Evolutionary conservation across 2,329 filamentous ascomycete genomes (phyloP).

Genomic region (Penicillium nordicum): DNA sequence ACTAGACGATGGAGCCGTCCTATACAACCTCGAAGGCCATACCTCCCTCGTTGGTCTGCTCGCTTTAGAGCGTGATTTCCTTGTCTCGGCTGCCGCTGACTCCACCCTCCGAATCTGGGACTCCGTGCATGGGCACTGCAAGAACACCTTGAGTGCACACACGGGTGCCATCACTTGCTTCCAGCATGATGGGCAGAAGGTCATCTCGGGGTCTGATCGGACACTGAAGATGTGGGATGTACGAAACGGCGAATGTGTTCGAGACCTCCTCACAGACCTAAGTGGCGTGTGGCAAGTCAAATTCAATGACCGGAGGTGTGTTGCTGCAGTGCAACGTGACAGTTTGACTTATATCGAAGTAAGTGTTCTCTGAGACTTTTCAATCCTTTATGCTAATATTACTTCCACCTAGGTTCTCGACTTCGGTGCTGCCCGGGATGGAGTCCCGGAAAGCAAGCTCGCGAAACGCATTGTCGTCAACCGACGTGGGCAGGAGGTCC

Average conservation of each 20-base stretch:
- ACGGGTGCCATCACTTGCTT: constrained; percentile 98
- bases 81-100: constrained; percentile 93
- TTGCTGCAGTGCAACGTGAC: constrained; percentile 92
- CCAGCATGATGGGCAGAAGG: constrained; percentile 93
- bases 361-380: constrained; percentile 35
- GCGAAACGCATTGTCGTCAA: constrained; percentile 67
- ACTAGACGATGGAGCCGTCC: constrained; percentile 74
- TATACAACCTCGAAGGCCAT: constrained; percentile 91
- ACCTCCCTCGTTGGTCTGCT: constrained; percentile 86
- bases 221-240: constrained; percentile 99
- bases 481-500: constrained; percentile 38
- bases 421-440: constrained; percentile 90
- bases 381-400: constrained; percentile 13
- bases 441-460: constrained; percentile 70
- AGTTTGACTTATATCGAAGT: constrained; percentile 95
- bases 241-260: constrained; percentile 82
- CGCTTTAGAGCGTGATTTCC: constrained; percentile 80
- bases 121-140: constrained; percentile 85
- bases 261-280: constrained; percentile 87
- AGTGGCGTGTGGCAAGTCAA: constrained; percentile 99
- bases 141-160: constrained; percentile 84
- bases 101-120: constrained; percentile 97
- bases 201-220: constrained; percentile 92
- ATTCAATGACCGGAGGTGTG: constrained; percentile 91
- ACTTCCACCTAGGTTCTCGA: constrained; percentile 72